These are phyloP conservation scores for Mortierella sp. DNA, from an alignment of 371 early-diverging fungal species.

Conservation along the genomic window DNA sequence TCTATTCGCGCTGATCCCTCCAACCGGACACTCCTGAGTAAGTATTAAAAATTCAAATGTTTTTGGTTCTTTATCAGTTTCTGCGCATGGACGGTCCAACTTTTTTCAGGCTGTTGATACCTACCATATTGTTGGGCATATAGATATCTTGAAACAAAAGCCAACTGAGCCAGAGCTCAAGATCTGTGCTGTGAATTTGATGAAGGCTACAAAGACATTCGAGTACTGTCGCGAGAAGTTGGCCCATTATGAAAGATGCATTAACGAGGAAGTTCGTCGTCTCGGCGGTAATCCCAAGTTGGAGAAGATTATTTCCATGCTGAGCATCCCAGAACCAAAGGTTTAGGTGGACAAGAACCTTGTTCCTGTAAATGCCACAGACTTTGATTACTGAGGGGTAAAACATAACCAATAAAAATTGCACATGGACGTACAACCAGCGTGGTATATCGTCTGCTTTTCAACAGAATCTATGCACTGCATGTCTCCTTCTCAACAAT, in stretches of 20 bases:
- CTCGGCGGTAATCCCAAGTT: constrained; percentile 84
- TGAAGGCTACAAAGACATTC: constrained; percentile 84
- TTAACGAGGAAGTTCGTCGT: constrained; percentile 67
- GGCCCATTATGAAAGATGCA: constrained; percentile 69
- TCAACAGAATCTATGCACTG: too few species aligned
- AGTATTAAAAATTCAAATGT: constrained; percentile 9
- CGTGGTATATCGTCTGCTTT: too few species aligned
- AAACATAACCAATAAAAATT: background rate
- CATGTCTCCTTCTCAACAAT: constrained; percentile 1
- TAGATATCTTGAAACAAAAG: constrained; percentile 89
- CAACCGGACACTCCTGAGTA: constrained; percentile 78
- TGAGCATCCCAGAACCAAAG: constrained; percentile 46
- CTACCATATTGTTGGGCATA: background rate
- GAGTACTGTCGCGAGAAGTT: constrained; percentile 79
- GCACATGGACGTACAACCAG: background rate
- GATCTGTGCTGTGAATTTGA: constrained; percentile 83
- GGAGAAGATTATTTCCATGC: constrained; percentile 67
- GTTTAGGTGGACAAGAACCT: constrained; percentile 23
- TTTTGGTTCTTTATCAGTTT: background rate
- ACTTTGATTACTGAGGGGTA: too few species aligned
- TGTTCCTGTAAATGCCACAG: too few species aligned
- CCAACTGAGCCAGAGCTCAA: constrained; percentile 88
- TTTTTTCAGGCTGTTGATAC: background rate
- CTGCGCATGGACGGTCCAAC: too few species aligned
- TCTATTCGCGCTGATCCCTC: constrained; percentile 76